Base-by-base conservation (phyloP, 2,329 filamentous ascomycete species). In the Colletotrichum kahawae region DNA sequence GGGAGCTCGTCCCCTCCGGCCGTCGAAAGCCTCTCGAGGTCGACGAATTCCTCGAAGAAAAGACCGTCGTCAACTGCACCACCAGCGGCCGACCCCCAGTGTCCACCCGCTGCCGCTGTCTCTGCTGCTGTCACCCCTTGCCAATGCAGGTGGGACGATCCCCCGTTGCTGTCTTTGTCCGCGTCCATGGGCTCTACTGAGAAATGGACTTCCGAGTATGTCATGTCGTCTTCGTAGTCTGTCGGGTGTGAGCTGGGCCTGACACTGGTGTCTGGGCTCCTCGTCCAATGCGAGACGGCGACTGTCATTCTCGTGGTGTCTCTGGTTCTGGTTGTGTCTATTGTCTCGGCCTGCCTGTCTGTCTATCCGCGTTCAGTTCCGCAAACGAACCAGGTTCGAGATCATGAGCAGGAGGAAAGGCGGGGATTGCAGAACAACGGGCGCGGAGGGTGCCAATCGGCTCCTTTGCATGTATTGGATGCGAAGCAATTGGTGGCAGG, bases 11-110 rank as follows among this genome's bases (percentile, higher is more conserved):
- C 68, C 31, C 48, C 76, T 48, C 65, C 60, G 62, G 65, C 56
- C 31, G 64, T 67, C 57, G 74, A 76, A 65, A 74, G 70, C 48
- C 74, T 70, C 16, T 82, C 77, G 13, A 83, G 75, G 6, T 77
- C 71, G 67, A 82, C 65, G 1, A 86, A 79, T 12, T 84, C 74
- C 24, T 79, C 73, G 27, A 81, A 77, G 21, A 80, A 71, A 62
- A 85, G 74, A 38, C 69, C 71, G 59, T 75, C 75, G 68, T 67
- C 65, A 27, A 62, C 71, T 36, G 31, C 43, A 43, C 63, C n/a
- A 21, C 38, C 67, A 54, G 57, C 66, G 51, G 67, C 64, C 68
- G 63, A 51, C 68, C 63, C 67, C 48, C 54, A 48, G 38, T 48
- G 38, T 12, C 38, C 38, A 48, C 38, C 59, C 36, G 34, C 71